These are phyloP conservation scores for Ophiognomonia clavigignenti-juglandacearum DNA, from an alignment of 2,329 filamentous ascomycete species.

Conservation along the genomic window DNA sequence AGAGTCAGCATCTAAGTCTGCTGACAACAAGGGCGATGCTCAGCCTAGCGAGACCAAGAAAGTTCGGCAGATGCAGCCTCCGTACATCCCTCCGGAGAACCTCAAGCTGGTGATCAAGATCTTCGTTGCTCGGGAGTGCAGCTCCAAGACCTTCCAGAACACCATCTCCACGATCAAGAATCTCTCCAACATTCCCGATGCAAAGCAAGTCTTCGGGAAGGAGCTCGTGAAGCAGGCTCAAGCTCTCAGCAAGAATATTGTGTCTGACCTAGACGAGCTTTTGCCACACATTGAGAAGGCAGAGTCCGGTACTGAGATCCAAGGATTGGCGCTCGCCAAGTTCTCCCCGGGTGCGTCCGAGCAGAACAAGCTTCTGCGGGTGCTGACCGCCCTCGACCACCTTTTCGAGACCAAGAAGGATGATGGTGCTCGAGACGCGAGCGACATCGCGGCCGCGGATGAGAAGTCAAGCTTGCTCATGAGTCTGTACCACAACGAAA, in stretches of 20 bases:
- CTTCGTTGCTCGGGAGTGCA: conserved; percentile 92
- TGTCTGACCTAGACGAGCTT: conserved; percentile 78
- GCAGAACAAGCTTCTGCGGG: conserved; percentile 89
- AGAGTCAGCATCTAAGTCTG: neutral
- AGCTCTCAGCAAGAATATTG: conserved; percentile 75
- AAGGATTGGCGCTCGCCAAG: conserved; percentile 87
- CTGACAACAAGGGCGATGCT: conserved; percentile 25
- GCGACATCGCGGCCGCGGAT: conserved; percentile 20
- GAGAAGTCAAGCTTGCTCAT: conserved; percentile 82
- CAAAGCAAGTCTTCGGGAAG: conserved; percentile 85
- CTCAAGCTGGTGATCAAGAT: conserved; percentile 94
- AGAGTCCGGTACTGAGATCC: conserved; percentile 86
- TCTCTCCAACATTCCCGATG: conserved; percentile 84
- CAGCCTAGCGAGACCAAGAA: conserved; percentile 41
- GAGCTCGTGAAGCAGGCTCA: conserved; percentile 88
- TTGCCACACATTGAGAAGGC: conserved; percentile 83
- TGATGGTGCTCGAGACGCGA: conserved; percentile 31
- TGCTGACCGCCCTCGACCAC: conserved; percentile 91
- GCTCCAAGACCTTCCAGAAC: conserved; percentile 95
- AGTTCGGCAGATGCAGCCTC: conserved; percentile 64
- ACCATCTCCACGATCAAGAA: conserved; percentile 99
- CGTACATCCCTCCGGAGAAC: conserved; percentile 82
- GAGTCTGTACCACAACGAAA: conserved; percentile 83
- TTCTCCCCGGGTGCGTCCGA: conserved; percentile 96
- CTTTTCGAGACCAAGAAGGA: conserved; percentile 74